Evolutionary conservation across 2,329 filamentous ascomycete genomes (phyloP).

Genomic region (Aschersonia sp.): DNA sequence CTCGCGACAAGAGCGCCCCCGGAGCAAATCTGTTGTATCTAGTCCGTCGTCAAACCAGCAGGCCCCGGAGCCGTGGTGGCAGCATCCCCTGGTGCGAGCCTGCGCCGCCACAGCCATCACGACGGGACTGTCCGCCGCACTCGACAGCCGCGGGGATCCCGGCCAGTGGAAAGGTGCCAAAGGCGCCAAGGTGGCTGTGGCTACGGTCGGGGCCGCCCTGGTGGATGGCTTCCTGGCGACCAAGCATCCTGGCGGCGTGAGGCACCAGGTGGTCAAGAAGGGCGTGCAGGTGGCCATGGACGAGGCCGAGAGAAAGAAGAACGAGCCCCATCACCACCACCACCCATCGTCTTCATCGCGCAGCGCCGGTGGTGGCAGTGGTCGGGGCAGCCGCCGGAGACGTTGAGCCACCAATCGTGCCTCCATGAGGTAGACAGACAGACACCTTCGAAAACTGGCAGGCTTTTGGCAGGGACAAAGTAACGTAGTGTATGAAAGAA

Average conservation of each 20-base stretch:
- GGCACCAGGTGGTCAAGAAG: conserved; percentile 5
- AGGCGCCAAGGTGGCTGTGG: conserved; percentile 31
- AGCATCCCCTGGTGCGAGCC: conserved; percentile 20
- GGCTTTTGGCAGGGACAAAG: too few species aligned
- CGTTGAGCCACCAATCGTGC: too few species aligned
- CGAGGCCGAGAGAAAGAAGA: conserved; percentile 4
- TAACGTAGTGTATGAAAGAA: too few species aligned
- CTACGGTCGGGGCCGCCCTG: conserved; percentile 31
- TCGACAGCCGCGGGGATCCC: conserved; percentile 28
- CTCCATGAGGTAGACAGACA: too few species aligned
- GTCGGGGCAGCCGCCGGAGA: neutral
- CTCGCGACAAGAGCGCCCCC: neutral
- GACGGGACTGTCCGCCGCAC: conserved; percentile 31
- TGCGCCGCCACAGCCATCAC: conserved; percentile 30
- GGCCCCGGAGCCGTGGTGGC: conserved; percentile 15
- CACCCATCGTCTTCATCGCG: too few species aligned
- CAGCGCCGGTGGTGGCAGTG: too few species aligned
- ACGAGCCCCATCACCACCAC: too few species aligned
- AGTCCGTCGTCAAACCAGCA: neutral
- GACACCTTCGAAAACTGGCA: too few species aligned
- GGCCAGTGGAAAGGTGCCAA: conserved; percentile 33
- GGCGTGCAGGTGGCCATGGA: conserved; percentile 4
- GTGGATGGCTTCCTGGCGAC: conserved; percentile 29
- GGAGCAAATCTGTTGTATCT: neutral
- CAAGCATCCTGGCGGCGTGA: conserved; percentile 14